Base-by-base conservation (phyloP, 352 stramenopile species). In the Phytophthora pini region DNA sequence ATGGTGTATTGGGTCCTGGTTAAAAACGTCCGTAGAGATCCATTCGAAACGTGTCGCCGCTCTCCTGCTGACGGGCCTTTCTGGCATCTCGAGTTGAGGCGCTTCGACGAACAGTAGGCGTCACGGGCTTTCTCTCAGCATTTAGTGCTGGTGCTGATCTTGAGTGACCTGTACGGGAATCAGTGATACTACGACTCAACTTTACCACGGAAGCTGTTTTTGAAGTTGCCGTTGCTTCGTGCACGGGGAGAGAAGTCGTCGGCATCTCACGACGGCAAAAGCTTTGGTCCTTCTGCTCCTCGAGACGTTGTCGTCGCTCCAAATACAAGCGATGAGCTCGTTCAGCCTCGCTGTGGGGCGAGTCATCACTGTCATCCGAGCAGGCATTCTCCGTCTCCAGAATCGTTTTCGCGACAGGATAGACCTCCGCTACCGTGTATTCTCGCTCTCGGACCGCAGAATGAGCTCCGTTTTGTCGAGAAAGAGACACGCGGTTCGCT, bases 21-120 rank as follows among this genome's bases (percentile, higher is more conserved):
- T 17, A 77, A 40, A 77, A 77, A 4, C 56, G 65, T 20, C 65
- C 70, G 32, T 77, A 77, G 7, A 77, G 53, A 34, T 77, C 70
- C 46, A 55, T 74, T 17, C 65, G 70, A 50, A 77, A 77, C 12
- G 48, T 56, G 15, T 74, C 61, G 15, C 63, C 49, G 27, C 32
- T 49, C 4, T 65, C 48, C 20, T 65, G 47, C n/a, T 52, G 27
- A 24, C 51, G 50, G 43, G 8, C 40, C 46, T 31, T 48, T 15
- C 44, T 54, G 12, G 15, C 24, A 27, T 32, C 27, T 43, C 27
- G 50, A 13, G 13, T 20, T 0, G 50, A 62, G 12, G 56, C 29
- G n/a, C 47, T 65, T 38, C 17, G 50, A 51, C 49, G 52, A 31
- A 40, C 45, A 13, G 31, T 36, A 57, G 22, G n/a, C 26, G 32